A percentile compares a stretch with the other conserved stretches of the same genome.
These are phyloP conservation scores for Psilocybe mexicana DNA, from an alignment of 1,284 basidiomycete species.

Conservation along the genomic window DNA sequence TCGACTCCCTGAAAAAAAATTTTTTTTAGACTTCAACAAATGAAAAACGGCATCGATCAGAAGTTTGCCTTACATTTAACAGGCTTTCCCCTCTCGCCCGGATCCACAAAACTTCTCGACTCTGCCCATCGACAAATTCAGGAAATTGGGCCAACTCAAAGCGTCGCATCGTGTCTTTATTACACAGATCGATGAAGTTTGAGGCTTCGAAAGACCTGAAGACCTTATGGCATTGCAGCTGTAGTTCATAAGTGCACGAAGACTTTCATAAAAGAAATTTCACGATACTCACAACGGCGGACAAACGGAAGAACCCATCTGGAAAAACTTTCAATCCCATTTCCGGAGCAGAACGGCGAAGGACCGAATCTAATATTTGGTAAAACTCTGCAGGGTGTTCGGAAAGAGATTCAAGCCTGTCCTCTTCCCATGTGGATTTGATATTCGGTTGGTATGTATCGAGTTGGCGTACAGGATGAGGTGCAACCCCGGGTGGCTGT, in stretches of 20 bases:
- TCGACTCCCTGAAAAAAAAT: slow-evolving; percentile 18
- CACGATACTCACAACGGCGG: slow-evolving; percentile 24
- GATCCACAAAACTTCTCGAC: slow-evolving; percentile 23
- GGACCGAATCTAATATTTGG: too few relatives aligned
- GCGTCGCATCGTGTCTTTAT: slow-evolving; percentile 15
- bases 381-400: too few relatives aligned
- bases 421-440: too few relatives aligned
- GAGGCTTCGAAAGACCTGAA: slow-evolving; percentile 2
- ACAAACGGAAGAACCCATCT: slow-evolving; percentile 28
- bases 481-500: too few relatives aligned
- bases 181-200: slow-evolving; percentile 11
- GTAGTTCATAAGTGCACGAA: slow-evolving; percentile 11
- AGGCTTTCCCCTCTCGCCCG: slow-evolving; percentile 21
- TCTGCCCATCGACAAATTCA: slow-evolving; percentile 17
- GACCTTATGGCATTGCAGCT: slow-evolving; percentile 14
- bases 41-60: neutral
- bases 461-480: too few relatives aligned
- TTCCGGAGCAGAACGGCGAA: too few relatives aligned
- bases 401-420: too few relatives aligned
- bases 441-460: too few relatives aligned
- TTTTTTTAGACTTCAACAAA: neutral
- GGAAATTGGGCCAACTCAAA: slow-evolving; percentile 24
- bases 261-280: neutral
- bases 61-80: slow-evolving; percentile 23
- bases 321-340: slow-evolving; percentile 15